A percentile compares a stretch with the other conserved stretches of the same genome.
Conservation (phyloP, 371 early-diverging fungal genomes). For the Syncephalastrum monosporum region DNA sequence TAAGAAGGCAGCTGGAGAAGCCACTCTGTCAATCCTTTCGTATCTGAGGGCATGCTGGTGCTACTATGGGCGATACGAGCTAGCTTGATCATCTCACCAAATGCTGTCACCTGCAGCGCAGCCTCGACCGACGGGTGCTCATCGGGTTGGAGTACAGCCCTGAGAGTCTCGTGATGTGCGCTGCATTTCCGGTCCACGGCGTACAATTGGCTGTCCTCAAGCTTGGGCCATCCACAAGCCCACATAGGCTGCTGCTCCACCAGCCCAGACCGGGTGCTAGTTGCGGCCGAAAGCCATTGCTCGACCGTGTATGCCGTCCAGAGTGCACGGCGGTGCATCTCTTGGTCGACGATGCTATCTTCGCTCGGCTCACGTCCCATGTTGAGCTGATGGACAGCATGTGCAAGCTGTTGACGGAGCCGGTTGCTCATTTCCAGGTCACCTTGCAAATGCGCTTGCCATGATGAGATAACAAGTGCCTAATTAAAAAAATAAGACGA, state of each 20-base stretch:
- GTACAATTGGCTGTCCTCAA: slow-evolving; percentile 35
- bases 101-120: slow-evolving; percentile 29
- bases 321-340: slow-evolving; percentile 38
- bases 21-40: slow-evolving; percentile 30
- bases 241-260: background rate
- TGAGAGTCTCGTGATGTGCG: background rate
- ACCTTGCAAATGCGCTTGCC: slow-evolving; percentile 38
- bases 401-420: slow-evolving; percentile 23
- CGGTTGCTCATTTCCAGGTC: slow-evolving; percentile 22
- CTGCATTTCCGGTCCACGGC: slow-evolving; percentile 7
- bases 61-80: slow-evolving; percentile 22
- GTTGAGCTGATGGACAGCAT: slow-evolving; percentile 9
- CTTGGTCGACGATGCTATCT: slow-evolving; percentile 12
- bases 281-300: slow-evolving; percentile 26
- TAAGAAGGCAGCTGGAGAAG: slow-evolving; percentile 32
- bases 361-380: background rate
- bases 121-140: slow-evolving; percentile 10
- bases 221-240: slow-evolving; percentile 22
- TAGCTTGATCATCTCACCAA: slow-evolving; percentile 34
- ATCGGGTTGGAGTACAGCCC: slow-evolving; percentile 6
- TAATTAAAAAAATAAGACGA: slow-evolving; percentile 6
- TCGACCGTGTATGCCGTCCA: slow-evolving; percentile 39
- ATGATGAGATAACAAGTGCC: slow-evolving; percentile 41
- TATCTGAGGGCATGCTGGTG: background rate
- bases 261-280: slow-evolving; percentile 11